Percentiles rank a stretch among this genome's conserved stretches.
Evolutionary conservation across 441 rosid genomes (phyloP).

Genomic region (Mallotus repandus): DNA sequence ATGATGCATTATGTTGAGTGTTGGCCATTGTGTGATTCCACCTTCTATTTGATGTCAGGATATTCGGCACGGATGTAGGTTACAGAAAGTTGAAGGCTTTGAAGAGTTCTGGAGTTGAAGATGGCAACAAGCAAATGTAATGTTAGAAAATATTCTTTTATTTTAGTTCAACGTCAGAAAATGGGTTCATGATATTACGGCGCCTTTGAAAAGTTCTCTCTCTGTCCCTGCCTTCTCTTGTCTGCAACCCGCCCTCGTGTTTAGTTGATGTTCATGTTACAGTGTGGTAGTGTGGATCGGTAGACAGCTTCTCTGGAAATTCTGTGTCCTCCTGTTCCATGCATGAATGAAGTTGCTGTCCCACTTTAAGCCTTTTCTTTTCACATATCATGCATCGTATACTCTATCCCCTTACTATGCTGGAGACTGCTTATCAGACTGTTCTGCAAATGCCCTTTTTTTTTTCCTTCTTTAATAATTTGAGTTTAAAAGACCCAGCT

Average conservation of each 20-base stretch:
- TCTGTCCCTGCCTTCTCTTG: conserved; percentile 18
- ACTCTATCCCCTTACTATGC: background rate
- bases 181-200: conserved; percentile 22
- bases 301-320: conserved; percentile 31
- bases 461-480: background rate
- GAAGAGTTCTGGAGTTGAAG: conserved; percentile 43
- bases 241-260: conserved; percentile 25
- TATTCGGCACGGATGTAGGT: conserved; percentile 88
- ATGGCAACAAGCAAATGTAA: conserved; percentile 39
- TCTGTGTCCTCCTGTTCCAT: conserved; percentile 21
- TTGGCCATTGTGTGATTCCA: background rate
- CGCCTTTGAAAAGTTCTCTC: conserved; percentile 27
- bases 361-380: conserved; percentile 4
- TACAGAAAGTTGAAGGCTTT: conserved; percentile 79
- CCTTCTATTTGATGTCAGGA: conserved; percentile 43
- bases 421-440: background rate
- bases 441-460: background rate
- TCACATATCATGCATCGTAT: background rate
- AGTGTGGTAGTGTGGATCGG: conserved; percentile 30
- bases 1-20: background rate
- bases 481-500: conserved; percentile 10
- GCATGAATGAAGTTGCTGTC: conserved; percentile 30
- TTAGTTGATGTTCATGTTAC: conserved; percentile 31
- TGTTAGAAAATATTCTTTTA: conserved; percentile 26
- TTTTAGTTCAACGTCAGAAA: conserved; percentile 24